Evolutionary conservation across 768 basidiomycete genomes (phyloP).

Genomic region (Kwoniella newhampshirensis): DNA sequence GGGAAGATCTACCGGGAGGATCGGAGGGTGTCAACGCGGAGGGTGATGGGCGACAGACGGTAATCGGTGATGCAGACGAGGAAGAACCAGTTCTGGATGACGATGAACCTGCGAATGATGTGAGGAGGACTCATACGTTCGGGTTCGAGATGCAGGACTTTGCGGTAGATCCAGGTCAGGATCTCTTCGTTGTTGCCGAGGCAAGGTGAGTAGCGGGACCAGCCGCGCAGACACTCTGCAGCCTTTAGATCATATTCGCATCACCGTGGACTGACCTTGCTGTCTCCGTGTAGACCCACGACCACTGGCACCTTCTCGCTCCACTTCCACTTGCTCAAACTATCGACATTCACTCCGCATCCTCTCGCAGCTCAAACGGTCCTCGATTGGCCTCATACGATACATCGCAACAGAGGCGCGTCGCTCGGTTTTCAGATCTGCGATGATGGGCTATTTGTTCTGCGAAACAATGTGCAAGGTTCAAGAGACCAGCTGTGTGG

Average conservation of each 20-base stretch:
- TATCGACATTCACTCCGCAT: conserved; percentile 45
- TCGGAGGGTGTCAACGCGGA: too few relatives aligned
- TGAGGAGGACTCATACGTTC: conserved; percentile 26
- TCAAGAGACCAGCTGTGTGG: conserved; percentile 34
- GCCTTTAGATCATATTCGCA: too few relatives aligned
- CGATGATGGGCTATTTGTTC: conserved; percentile 41
- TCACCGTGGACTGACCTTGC: too few relatives aligned
- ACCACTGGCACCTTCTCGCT: conserved; percentile 20
- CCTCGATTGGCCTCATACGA: conserved; percentile 26
- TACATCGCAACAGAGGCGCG: conserved; percentile 5
- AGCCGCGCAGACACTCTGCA: too few relatives aligned
- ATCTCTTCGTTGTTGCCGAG: conserved; percentile 46
- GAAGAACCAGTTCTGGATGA: conserved; percentile 19
- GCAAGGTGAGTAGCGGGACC: conserved; percentile 29
- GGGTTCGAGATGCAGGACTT: conserved; percentile 47
- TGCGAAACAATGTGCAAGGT: conserved; percentile 23
- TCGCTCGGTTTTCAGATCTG: conserved; percentile 43
- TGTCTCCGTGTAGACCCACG: too few relatives aligned
- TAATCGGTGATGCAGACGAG: conserved; percentile 14
- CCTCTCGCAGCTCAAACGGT: conserved; percentile 33
- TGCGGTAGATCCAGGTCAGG: conserved; percentile 51
- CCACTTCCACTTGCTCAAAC: conserved; percentile 39
- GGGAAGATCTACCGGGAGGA: conserved; percentile 32
- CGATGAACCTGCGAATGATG: conserved; percentile 23
- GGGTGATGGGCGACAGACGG: background rate